Percentiles rank a stretch among this genome's conserved stretches.
Evolutionary conservation across 2,329 filamentous ascomycete genomes (phyloP).

Genomic region (Trichoderma guizhouense): DNA sequence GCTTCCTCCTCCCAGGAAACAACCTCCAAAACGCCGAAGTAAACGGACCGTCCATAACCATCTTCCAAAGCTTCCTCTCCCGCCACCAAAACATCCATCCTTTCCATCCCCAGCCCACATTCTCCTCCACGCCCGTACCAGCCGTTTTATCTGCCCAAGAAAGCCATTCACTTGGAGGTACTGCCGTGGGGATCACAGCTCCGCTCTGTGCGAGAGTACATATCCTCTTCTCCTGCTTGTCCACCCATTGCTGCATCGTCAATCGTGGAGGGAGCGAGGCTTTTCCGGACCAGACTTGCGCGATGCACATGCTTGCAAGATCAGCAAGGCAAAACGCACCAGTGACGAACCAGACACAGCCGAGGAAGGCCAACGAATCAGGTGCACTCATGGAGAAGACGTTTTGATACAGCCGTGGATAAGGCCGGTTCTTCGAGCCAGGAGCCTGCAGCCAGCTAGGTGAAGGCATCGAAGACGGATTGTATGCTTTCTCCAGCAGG

Average conservation of each 20-base stretch:
- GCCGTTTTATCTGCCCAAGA: conserved; percentile 32
- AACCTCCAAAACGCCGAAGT: conserved; percentile 25
- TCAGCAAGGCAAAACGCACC: conserved; percentile 27
- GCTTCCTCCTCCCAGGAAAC: conserved; percentile 22
- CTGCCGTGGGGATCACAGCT: conserved; percentile 24
- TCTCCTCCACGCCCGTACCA: conserved; percentile 38
- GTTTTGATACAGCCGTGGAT: conserved; percentile 41
- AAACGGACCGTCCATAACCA: conserved; percentile 30
- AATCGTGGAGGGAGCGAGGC: conserved; percentile 30
- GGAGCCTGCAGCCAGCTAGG: conserved; percentile 22
- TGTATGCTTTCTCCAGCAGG: conserved; percentile 20
- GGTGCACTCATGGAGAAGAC: conserved; percentile 42
- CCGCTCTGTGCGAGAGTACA: conserved; percentile 23
- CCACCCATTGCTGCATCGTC: conserved; percentile 33
- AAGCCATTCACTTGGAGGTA: conserved; percentile 25
- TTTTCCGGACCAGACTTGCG: conserved; percentile 27
- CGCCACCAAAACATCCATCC: conserved; percentile 41
- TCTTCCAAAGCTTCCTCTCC: conserved; percentile 36
- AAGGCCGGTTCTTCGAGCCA: conserved; percentile 25
- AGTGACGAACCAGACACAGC: conserved; percentile 26
- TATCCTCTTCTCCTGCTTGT: conserved; percentile 23
- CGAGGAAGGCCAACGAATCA: conserved; percentile 39
- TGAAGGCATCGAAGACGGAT: conserved; percentile 21
- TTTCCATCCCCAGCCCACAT: conserved; percentile 38
- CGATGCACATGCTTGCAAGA: conserved; percentile 33